Evolutionary conservation across 179 eudicot species (phyloP).

Genomic region (Beta corolliflora): DNA sequence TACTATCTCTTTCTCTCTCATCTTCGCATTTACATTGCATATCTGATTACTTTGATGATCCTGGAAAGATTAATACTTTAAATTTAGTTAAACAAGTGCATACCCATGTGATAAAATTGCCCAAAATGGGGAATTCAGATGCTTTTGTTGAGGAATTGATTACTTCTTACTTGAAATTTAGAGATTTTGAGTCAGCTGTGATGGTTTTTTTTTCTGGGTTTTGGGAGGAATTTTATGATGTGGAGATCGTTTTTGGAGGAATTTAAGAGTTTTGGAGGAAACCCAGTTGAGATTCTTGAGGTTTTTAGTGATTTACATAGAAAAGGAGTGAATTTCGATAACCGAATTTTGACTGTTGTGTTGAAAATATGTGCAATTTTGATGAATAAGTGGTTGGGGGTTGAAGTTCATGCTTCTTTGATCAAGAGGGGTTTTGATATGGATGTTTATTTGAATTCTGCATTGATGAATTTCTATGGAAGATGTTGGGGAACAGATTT

Average conservation of each 20-base stretch:
- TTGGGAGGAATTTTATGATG: constrained; percentile 34
- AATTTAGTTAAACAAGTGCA: constrained; percentile 44
- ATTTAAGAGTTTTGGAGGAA: constrained; percentile 50
- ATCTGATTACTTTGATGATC: constrained; percentile 21
- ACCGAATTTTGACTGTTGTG: constrained; percentile 35
- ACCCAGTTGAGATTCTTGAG: constrained; percentile 57
- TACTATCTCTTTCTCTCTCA: background rate
- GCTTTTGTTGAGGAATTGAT: constrained; percentile 39
- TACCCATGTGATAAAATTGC: constrained; percentile 56
- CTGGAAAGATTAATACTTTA: constrained; percentile 35
- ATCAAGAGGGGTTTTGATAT: constrained; percentile 58
- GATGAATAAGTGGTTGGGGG: constrained; percentile 47
- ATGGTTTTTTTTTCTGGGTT: constrained; percentile 45
- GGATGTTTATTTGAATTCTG: constrained; percentile 54
- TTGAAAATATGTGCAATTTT: constrained; percentile 56
- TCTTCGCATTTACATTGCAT: background rate
- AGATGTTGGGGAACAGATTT: constrained; percentile 49
- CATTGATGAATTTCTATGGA: constrained; percentile 65
- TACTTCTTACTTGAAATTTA: constrained; percentile 44
- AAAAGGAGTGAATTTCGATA: constrained; percentile 54
- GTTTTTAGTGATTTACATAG: constrained; percentile 48
- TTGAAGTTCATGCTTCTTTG: constrained; percentile 55
- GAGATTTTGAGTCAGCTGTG: constrained; percentile 53
- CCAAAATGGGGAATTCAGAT: constrained; percentile 31
- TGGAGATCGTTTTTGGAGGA: constrained; percentile 57